A percentile compares a stretch with the other conserved stretches of the same genome.
phyloP scores from a whole-genome alignment of 495 filamentous ascomycete genomes.

The Penicillium argentinense region DNA sequence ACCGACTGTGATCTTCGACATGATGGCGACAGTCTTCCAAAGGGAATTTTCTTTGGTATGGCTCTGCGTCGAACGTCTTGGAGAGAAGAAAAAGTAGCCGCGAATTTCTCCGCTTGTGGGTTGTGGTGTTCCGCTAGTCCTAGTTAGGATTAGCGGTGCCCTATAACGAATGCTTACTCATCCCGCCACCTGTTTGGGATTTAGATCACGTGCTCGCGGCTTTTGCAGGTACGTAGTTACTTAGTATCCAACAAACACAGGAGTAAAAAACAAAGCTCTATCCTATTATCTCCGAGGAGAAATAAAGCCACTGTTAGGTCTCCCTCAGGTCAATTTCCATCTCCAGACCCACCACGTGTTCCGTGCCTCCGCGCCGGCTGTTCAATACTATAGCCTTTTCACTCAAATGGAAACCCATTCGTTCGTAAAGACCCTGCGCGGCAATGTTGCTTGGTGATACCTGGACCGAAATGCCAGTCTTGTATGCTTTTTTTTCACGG shows the following conservation, averaged over 20 bases:
- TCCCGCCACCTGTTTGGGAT: no score
- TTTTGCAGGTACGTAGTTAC: no score
- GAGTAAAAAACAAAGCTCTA: no score
- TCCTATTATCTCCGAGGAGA: no score
- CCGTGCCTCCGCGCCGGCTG: neutral
- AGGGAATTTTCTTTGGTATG: constrained; percentile 68
- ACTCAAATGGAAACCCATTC: constrained; percentile 38
- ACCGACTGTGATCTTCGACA: constrained; percentile 90
- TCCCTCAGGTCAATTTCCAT: constrained; percentile 3
- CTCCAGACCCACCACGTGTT: constrained; percentile 3
- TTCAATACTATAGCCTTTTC: constrained; percentile 20
- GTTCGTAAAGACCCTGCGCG: constrained; percentile 46
- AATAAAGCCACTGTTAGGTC: no score
- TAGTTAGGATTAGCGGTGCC: constrained; percentile 33
- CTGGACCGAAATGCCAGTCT: constrained; percentile 29
- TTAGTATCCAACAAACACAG: no score
- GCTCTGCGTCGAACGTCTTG: constrained; percentile 56
- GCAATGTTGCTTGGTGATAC: constrained; percentile 37
- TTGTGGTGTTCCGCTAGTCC: constrained; percentile 31
- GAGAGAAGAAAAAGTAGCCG: constrained; percentile 24
- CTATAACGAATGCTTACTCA: constrained; percentile 34
- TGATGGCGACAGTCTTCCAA: constrained; percentile 64
- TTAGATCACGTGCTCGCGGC: constrained; percentile 7
- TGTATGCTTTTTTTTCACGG: constrained; percentile 8
- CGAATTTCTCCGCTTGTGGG: constrained; percentile 53